These are phyloP conservation scores for Catenaria anguillulae DNA, from an alignment of 371 early-diverging fungal genomes.

Conservation along the genomic window DNA sequence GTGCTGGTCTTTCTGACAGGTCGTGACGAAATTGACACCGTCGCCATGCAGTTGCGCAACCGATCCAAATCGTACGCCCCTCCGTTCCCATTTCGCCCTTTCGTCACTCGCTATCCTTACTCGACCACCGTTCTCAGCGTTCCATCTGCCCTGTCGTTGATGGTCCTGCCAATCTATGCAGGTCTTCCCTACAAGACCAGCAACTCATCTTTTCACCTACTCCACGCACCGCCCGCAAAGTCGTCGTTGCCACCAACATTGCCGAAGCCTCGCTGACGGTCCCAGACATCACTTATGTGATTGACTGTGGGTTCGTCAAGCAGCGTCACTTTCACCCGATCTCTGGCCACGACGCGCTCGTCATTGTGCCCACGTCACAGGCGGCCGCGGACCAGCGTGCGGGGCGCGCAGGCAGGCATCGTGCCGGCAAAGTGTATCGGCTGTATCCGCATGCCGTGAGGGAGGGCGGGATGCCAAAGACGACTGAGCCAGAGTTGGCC, in stretches of 20 bases:
- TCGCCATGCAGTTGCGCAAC: neutral
- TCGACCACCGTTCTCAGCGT: neutral
- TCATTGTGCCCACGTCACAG: constrained; percentile 55
- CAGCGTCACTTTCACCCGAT: neutral
- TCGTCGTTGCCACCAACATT: constrained; percentile 92
- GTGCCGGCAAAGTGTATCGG: constrained; percentile 86
- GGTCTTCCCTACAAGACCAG: constrained; percentile 81
- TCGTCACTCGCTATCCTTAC: too few relatives aligned
- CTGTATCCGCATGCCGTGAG: constrained; percentile 44
- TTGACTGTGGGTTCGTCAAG: constrained; percentile 94
- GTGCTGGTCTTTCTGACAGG: constrained; percentile 84
- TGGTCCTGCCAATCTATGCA: constrained; percentile 73
- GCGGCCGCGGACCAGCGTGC: constrained; percentile 71
- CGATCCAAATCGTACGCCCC: too few relatives aligned
- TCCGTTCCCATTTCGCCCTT: too few relatives aligned
- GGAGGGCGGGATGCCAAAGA: too few relatives aligned
- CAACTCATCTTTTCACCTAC: constrained; percentile 79
- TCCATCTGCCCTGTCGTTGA: constrained; percentile 22
- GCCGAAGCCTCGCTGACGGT: constrained; percentile 98
- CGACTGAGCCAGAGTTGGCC: constrained; percentile 78
- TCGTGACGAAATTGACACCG: constrained; percentile 85
- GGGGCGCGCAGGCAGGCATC: constrained; percentile 80
- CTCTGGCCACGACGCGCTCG: constrained; percentile 14
- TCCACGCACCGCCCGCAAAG: constrained; percentile 59
- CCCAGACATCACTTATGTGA: constrained; percentile 91